Evolutionary conservation across 106 monocot species (phyloP), one percentile per base, ranked within the genome.

Genomic region (Platanthera guangdongensis): DNA sequence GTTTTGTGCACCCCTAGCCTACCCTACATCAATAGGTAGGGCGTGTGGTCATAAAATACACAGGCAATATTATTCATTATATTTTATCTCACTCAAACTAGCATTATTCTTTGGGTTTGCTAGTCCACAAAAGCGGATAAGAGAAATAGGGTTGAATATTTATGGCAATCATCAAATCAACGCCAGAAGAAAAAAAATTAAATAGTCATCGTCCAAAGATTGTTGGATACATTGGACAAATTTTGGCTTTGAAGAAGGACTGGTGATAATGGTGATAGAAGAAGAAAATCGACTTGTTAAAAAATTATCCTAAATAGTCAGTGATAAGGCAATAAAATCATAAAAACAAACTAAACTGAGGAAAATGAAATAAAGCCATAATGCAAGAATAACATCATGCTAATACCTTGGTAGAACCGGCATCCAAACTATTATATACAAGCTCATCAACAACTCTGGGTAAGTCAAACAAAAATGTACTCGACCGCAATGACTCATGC

Each of bases 361-460:
- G 28, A 9, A 72, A 51, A 72, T 51, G 21, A 13, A 51, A 72
- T 51, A 72, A 25, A 21, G 46, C 51, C 50, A 16, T 57, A 47
- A 68, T 62, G 81, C 18, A 52, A 12, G 32, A 45, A 57, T 15
- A 54, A 2, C 57, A 57, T 6, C 71, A 9, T 45, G 30, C 54
- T 16, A 74, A 74, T 78, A 99, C 99, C 92, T 92, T 92, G 51
- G 79, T 87, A 47, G 94, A 80, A 86, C 85, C 77, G 5, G 99
- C 89, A 76, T 94, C 99, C 63, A 99, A 15, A 59, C 94, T 92
- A 82, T 99, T 99, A 80, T 84, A 85, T 21, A 88, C 73, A 77
- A 99, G 81, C 79, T 99, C 99, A 62, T 99, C 99, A 12, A 99
- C 89, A 71, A 99, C 85, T 78, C 90, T 89, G 16, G 99, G 78